These are phyloP conservation scores for Solanum virginianum DNA, from an alignment of 257 asterid species.

Conservation along the genomic window DNA sequence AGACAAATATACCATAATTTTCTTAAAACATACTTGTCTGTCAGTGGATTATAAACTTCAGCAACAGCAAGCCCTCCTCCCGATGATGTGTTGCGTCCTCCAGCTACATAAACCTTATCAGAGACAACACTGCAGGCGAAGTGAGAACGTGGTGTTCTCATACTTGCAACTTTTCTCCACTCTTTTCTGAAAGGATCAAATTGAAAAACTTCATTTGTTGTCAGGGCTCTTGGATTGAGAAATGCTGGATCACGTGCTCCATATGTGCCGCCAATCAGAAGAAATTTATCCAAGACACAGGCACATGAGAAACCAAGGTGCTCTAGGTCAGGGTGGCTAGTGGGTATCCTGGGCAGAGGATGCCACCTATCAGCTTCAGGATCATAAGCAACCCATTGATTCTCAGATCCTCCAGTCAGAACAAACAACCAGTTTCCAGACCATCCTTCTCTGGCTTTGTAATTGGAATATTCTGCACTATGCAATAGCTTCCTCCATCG, in stretches of 20 bases:
- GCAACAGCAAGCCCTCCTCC: background rate
- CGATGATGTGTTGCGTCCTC: background rate
- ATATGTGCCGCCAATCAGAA: background rate
- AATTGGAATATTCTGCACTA: background rate
- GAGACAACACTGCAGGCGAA: background rate
- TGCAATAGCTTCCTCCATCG: background rate
- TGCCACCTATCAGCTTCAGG: conserved; percentile 2
- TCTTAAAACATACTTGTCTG: background rate
- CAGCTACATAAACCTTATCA: conserved; percentile 1
- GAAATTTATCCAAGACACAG: background rate
- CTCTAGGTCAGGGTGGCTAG: background rate
- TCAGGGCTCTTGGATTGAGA: background rate
- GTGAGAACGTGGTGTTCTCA: background rate
- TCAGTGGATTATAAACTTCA: background rate
- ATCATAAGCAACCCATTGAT: background rate
- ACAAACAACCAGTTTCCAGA: background rate
- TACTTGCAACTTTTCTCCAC: background rate
- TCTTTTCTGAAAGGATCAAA: background rate
- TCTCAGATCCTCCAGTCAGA: background rate
- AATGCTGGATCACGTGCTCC: background rate
- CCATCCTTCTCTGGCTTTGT: background rate
- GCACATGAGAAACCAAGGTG: conserved; percentile 1
- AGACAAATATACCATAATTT: background rate
- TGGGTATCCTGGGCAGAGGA: background rate
- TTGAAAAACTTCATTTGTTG: background rate